Evolutionary conservation across 1,139 yeast genomes (phyloP), one percentile per base, ranked within the genome.

Genomic region (Pneumocystis murina): DNA sequence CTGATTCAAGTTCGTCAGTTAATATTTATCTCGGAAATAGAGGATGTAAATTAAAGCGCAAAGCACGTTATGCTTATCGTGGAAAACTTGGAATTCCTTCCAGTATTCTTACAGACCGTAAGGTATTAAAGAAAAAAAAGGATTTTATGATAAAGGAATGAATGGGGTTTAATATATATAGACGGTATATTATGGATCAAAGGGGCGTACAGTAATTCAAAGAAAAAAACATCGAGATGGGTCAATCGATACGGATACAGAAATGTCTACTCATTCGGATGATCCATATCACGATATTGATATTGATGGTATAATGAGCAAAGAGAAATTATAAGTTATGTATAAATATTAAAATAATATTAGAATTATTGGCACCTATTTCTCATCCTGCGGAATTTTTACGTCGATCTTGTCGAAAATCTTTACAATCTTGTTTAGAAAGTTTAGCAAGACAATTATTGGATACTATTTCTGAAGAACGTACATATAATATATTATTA

Each of bases 311-410:
- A 20, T 24, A 20, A 24, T 20, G 28, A 24, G 1, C 2, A 48
- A 3, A 38, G 4, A 14, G n/a, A 1, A 10, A n/a, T 12, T 38
- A 12, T 38, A 14, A 14, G 12, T 17, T 8, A 3, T 5, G 17
- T 41, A 7, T 6, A 6, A 17, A 17, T 24, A 24, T 20, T 10
- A 24, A 12, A 48, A 2, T 1, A 2, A 24, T 48, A 24, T 24
- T 24, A 48, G 64, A 39, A n/a, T 17, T 64, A 40, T 61, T 64
- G 16, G 64, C 64, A 12, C 64, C 64, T 8, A 62, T 64, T 59
- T 35, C 36, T 38, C 62, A 62, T 33, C 65, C 65, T 12, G 62
- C 65, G 8, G 65, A 64, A n/a, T 58, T 64, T 20, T 28, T 59
- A 24, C 57, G 43, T 55, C 62, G 62, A 3, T 59, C 62, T 10